Base-by-base conservation (phyloP, 2,329 filamentous ascomycete genomes). In the Aspergillus tamarii region DNA sequence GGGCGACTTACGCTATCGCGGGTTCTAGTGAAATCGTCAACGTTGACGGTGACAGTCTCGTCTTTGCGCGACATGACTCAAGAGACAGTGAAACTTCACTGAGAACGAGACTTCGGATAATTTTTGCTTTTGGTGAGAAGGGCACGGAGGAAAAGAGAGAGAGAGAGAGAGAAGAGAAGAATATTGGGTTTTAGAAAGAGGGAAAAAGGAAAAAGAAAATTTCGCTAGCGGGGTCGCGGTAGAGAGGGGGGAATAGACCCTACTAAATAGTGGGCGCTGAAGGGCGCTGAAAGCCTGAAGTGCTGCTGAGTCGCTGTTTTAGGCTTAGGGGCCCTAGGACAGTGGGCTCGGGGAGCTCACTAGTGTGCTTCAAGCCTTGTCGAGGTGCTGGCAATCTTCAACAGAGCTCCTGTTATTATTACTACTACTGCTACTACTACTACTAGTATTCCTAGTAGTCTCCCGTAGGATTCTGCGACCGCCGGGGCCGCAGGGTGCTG, bases 1-100 rank as follows among this genome's bases (percentile, higher is more conserved):
- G 67, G 62, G 62, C 39, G 60, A 83, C 91, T 86, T 89, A 96
- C 93, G 76, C 88, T 89, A 77, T 96, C 92, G 73, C 92, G 88
- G 56, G 93, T 92, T 74, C 89, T 85, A 65, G 92, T 85, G 77
- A 94, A 94, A 77, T 92, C 90, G 63, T 92, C 89, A 62, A 91
- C 84, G 66, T 92, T 81, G 68, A 83, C 79, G 23, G 76, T 72
- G 46, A 80, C 72, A 48, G 74, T 74, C 67, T 81, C 76, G n/a
- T 76, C 72, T 65, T 77, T 78, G 60, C 70, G 67, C 63, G 76
- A 66, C 76, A 78, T 80, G 54, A 81, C 74, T 82, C 82, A 85
- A 87, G 87, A 62, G n/a, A 19, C 9, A 55, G 83, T 81, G 67
- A 61, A 86, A 70, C 54, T 82, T 82, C 23, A 85, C 74, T 59